phyloP scores from a whole-genome alignment of 768 basidiomycete species.

The Agaricus subrufescens region DNA sequence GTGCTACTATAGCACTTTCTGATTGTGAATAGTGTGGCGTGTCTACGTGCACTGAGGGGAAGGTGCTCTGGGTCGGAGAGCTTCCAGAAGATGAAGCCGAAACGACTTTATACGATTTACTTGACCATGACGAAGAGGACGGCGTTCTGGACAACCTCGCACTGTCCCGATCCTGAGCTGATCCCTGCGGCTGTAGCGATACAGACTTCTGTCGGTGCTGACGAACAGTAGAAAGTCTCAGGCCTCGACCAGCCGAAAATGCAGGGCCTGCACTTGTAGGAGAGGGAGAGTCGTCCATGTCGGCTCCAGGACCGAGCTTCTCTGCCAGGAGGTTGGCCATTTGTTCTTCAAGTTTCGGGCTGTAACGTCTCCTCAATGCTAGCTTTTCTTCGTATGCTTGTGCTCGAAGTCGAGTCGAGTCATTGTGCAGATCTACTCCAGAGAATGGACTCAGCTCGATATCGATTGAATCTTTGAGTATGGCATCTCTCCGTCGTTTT shows the following conservation, averaged over 20 bases:
- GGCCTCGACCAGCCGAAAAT: background rate
- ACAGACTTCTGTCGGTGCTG: background rate
- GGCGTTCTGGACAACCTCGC: background rate
- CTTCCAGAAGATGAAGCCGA: background rate
- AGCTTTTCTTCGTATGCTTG: slow-evolving; percentile 47
- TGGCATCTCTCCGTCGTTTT: slow-evolving; percentile 19
- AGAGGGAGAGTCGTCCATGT: slow-evolving; percentile 2
- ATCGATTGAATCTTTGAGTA: slow-evolving; percentile 27
- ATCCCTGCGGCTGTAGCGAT: background rate
- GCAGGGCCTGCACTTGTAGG: slow-evolving; percentile 10
- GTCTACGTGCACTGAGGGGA: background rate
- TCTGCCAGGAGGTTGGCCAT: slow-evolving; percentile 17
- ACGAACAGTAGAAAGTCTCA: slow-evolving; percentile 2
- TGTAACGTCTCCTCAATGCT: slow-evolving; percentile 7
- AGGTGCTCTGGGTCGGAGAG: background rate
- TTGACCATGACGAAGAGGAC: background rate
- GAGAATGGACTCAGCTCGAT: slow-evolving; percentile 29
- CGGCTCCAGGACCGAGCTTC: background rate
- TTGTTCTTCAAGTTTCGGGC: slow-evolving; percentile 14
- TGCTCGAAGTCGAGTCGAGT: slow-evolving; percentile 33
- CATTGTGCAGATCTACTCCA: slow-evolving; percentile 38
- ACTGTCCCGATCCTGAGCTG: background rate
- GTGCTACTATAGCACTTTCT: background rate
- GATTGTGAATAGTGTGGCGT: background rate
- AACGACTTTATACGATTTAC: no score